Evolutionary conservation across 345 rosid species (phyloP).

Genomic region (Acer saccharum): DNA sequence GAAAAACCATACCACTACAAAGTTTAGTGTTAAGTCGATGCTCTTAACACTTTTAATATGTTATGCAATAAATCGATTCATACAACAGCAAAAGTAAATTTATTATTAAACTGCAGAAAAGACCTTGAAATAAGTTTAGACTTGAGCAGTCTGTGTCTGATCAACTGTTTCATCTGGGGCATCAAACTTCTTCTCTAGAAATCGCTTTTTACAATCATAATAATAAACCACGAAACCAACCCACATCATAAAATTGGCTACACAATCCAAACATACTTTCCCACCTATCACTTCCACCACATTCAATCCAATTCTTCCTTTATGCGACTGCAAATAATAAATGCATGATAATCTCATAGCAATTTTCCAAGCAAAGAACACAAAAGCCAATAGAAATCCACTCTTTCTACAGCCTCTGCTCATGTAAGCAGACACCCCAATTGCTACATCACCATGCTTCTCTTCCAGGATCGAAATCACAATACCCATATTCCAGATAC

Average conservation of each 20-base stretch:
- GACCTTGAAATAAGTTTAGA: no score
- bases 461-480: constrained; percentile 39
- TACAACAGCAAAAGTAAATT: no score
- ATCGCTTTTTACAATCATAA: constrained; percentile 29
- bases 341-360: constrained; percentile 22
- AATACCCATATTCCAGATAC: constrained; percentile 37
- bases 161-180: constrained; percentile 20
- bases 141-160: neutral
- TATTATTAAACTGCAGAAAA: neutral
- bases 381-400: constrained; percentile 26
- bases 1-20: no score
- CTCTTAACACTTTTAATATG: no score
- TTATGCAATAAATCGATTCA: no score
- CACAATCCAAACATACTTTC: constrained; percentile 22
- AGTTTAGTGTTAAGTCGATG: no score
- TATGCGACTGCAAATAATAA: constrained; percentile 19
- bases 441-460: constrained; percentile 37
- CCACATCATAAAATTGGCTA: constrained; percentile 30
- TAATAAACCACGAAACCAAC: constrained; percentile 25
- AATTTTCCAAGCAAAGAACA: constrained; percentile 26
- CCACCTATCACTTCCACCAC: constrained; percentile 2
- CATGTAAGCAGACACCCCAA: constrained; percentile 28
- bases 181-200: constrained; percentile 28
- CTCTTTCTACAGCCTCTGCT: constrained; percentile 30
- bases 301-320: neutral